A percentile compares a stretch with the other conserved stretches of the same genome.
phyloP scores from a whole-genome alignment of 176 grass and related monocot species.

The Cenchrus purpureus region DNA sequence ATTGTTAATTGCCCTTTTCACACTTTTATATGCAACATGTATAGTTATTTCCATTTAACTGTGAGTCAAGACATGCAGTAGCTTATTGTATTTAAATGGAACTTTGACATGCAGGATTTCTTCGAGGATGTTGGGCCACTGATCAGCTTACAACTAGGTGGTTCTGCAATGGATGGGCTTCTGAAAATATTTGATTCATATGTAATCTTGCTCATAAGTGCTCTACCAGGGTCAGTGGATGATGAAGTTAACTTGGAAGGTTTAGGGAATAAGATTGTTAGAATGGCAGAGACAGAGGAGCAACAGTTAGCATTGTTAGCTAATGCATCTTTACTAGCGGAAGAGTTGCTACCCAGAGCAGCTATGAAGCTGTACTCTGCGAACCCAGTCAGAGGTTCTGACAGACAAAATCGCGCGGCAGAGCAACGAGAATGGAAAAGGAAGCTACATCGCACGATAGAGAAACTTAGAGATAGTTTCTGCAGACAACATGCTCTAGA shows the following conservation, averaged over 20 bases:
- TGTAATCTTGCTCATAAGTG: slow-evolving; percentile 82
- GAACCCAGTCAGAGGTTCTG: slow-evolving; percentile 50
- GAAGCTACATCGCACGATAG: slow-evolving; percentile 74
- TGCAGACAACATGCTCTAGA: slow-evolving; percentile 89
- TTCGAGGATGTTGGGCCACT: slow-evolving; percentile 94
- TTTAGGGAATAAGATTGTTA: slow-evolving; percentile 78
- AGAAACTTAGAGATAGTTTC: slow-evolving; percentile 86
- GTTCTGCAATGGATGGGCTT: slow-evolving; percentile 80
- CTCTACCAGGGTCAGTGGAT: slow-evolving; percentile 77
- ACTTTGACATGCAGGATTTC: slow-evolving; percentile 75
- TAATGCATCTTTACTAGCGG: slow-evolving; percentile 92
- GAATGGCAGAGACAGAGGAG: slow-evolving; percentile 79
- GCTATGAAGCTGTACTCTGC: slow-evolving; percentile 73
- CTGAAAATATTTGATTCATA: slow-evolving; percentile 83
- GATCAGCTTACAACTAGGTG: slow-evolving; percentile 75
- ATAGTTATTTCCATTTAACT: neutral
- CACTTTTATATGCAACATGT: neutral
- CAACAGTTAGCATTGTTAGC: slow-evolving; percentile 87
- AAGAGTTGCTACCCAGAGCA: slow-evolving; percentile 93
- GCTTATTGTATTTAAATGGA: neutral
- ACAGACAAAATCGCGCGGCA: slow-evolving; percentile 54
- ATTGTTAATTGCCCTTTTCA: neutral
- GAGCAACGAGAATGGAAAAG: slow-evolving; percentile 95
- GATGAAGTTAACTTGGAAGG: slow-evolving; percentile 76
- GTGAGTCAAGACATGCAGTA: neutral